Percentiles rank a stretch among this genome's conserved stretches.
Evolutionary conservation across 2,329 filamentous ascomycete genomes (phyloP).

Genomic region (Penicillium capsulatum): DNA sequence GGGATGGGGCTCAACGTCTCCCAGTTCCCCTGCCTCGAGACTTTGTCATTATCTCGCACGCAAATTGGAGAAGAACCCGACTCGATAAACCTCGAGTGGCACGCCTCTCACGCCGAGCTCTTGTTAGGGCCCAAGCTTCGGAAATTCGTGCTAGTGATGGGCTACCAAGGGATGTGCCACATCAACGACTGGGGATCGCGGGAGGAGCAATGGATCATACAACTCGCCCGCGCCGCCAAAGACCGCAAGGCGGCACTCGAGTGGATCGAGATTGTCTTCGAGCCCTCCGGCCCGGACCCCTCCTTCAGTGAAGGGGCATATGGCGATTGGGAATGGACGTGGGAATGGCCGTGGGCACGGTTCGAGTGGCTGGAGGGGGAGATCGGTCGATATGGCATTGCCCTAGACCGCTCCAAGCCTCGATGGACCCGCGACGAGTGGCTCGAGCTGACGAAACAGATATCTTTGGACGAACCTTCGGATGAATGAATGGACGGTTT

Average conservation of each 20-base stretch:
- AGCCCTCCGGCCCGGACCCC: conserved; percentile 5
- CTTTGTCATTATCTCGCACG: conserved; percentile 5
- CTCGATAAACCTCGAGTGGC: too few relatives aligned
- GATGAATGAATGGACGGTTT: too few relatives aligned
- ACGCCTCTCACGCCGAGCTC: conserved; percentile 5
- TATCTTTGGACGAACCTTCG: too few relatives aligned
- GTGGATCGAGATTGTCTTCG: conserved; percentile 8
- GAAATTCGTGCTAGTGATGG: conserved; percentile 7
- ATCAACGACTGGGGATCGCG: conserved; percentile 8
- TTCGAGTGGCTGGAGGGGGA: conserved; percentile 4
- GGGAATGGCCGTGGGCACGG: conserved; percentile 9
- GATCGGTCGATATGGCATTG: conserved; percentile 4
- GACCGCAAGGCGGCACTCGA: conserved; percentile 25
- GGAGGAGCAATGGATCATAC: conserved; percentile 61
- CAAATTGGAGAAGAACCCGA: too few relatives aligned
- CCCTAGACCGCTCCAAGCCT: too few relatives aligned
- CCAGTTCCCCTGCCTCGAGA: conserved; percentile 4
- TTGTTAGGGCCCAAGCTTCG: conserved; percentile 4
- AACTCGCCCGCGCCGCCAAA: conserved; percentile 71
- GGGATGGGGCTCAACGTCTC: conserved; percentile 4
- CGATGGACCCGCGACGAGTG: too few relatives aligned
- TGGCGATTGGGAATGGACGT: conserved; percentile 4
- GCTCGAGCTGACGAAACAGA: too few relatives aligned
- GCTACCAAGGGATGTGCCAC: conserved; percentile 6
- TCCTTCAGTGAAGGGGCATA: conserved; percentile 6